phyloP scores from a whole-genome alignment of 2,329 filamentous ascomycete genomes.

The Aureobasidium sp. region DNA sequence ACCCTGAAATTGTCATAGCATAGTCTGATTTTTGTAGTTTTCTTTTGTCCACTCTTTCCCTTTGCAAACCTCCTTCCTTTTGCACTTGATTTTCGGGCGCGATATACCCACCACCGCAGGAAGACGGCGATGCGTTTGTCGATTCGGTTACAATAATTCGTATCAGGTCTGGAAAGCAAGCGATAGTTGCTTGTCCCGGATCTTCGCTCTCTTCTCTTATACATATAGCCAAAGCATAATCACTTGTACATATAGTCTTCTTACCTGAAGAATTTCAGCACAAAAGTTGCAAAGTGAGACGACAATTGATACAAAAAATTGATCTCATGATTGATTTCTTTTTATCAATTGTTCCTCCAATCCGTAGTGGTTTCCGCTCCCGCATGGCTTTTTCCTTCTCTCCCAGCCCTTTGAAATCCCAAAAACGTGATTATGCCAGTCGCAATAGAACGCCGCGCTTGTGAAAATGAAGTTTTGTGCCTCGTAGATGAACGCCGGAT shows the following conservation, averaged over 20 bases:
- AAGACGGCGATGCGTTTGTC: neutral
- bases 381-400: neutral
- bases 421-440: neutral
- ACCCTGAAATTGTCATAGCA: neutral
- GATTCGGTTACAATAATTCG: neutral
- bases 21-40: neutral
- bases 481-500: neutral
- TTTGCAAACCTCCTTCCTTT: neutral
- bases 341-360: neutral
- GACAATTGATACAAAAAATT: neutral
- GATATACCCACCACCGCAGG: constrained; percentile 13
- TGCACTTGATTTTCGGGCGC: constrained; percentile 7
- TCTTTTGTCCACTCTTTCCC: neutral
- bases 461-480: neutral
- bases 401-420: neutral
- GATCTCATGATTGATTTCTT: neutral
- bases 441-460: constrained; percentile 5
- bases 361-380: neutral
- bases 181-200: neutral
- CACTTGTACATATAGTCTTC: neutral
- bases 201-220: neutral
- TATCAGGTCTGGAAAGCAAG: neutral
- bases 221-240: neutral
- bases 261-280: neutral
- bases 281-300: too few species aligned